phyloP scores from a whole-genome alignment of 352 stramenopile genomes.

The Pythium sukuiense region DNA sequence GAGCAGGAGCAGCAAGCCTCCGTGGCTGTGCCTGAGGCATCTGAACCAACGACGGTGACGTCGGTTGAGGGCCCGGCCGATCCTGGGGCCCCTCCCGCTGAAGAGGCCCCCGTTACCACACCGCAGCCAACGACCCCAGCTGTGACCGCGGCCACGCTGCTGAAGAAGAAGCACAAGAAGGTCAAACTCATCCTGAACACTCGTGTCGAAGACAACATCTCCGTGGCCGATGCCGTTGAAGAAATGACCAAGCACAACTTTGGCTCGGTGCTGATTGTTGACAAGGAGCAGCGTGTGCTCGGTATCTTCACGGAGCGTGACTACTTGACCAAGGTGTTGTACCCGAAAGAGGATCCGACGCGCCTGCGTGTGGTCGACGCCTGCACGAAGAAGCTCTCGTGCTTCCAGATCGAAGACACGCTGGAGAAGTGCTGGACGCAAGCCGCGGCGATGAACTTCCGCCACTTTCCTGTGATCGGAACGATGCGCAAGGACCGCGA shows the following conservation, averaged over 20 bases:
- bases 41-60: not conserved
- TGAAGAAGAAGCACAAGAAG: conserved; percentile 86
- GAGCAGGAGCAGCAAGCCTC: not conserved
- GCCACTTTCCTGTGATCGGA: conserved; percentile 82
- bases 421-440: conserved; percentile 81
- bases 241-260: conserved; percentile 81
- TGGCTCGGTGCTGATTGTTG: conserved; percentile 77
- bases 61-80: conserved; percentile 13
- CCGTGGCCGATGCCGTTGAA: conserved; percentile 70
- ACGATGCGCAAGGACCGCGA: conserved; percentile 71
- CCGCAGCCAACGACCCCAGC: conserved; percentile 20
- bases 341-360: conserved; percentile 63
- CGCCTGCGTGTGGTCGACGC: conserved; percentile 59
- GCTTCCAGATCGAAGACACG: conserved; percentile 75
- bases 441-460: conserved; percentile 63
- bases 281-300: conserved; percentile 80
- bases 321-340: conserved; percentile 80
- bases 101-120: conserved; percentile 4
- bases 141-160: conserved; percentile 62
- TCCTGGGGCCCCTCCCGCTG: not conserved
- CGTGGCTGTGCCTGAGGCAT: not conserved
- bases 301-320: conserved; percentile 87
- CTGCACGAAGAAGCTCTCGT: conserved; percentile 51
- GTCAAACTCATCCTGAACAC: conserved; percentile 85
- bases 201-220: conserved; percentile 73